Base-by-base conservation (phyloP, 2,329 filamentous ascomycete species). In the Arthrobotrys entomopaga region DNA sequence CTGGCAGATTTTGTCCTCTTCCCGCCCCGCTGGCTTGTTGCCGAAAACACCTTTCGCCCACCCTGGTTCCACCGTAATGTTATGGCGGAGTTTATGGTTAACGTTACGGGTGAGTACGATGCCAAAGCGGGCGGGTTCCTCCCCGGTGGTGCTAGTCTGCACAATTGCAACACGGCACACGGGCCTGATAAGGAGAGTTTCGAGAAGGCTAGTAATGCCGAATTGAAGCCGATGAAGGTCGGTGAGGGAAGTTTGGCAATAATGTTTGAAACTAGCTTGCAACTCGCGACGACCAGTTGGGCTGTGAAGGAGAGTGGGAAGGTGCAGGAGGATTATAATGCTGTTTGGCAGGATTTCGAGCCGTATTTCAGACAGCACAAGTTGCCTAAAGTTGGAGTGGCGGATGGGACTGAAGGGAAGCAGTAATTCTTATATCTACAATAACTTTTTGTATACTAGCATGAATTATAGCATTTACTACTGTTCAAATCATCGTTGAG, bases 221-320 rank as follows among this genome's bases (percentile, higher is more conserved):
- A 85, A 60, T 81, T 88, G 77, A 84, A 84, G 76, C 87, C 87
- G 1, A 80, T 81, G 65, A 88, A 87, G 78, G 83, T 87, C 50
- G 84, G 85, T n/a, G 82, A 86, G 76, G 86, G 85, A 0, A 87
- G 86, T 72, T 84, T 89, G 81, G 81, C 81, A 49, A 83, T 82
- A 78, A 82, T 81, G 81, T 82, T 82, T 67, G 80, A 79, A 79
- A 84, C 75, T 57, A 76, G 75, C 29, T 78, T 90, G 60, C 90
- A 91, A 88, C 86, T 91, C 24, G 89, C 89, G 2, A 89, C 91
- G 22, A 90, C 89, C 1, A 88, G 90, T 76, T 91, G 89, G 89
- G 89, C 88, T 0, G 80, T 91, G 75, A 89, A 87, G 81, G 86
- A 87, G 75, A 94, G 89, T 79, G 82, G 85, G 78, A 91, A 91